phyloP scores from a whole-genome alignment of 805 yeast genomes.

The Candida schatavii region DNA sequence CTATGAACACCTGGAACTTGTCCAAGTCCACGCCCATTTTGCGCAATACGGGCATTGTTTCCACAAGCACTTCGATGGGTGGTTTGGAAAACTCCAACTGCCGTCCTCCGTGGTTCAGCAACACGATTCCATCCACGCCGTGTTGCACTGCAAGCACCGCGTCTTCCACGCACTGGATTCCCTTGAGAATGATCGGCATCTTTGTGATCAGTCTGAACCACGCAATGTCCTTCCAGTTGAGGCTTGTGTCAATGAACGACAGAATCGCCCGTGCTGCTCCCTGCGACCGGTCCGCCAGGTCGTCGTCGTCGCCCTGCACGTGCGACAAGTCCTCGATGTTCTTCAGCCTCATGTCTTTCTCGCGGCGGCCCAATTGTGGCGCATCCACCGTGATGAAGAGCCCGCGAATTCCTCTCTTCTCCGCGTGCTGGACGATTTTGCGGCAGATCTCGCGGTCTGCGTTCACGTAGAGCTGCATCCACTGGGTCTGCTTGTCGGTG shows the following conservation, averaged over 20 bases:
- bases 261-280: constrained; percentile 89
- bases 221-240: constrained; percentile 36
- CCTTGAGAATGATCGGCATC: constrained; percentile 51
- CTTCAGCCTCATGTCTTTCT: constrained; percentile 76
- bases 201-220: constrained; percentile 40
- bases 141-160: constrained; percentile 54
- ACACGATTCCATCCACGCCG: constrained; percentile 60
- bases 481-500: constrained; percentile 65
- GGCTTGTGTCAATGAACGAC: constrained; percentile 60
- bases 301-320: constrained; percentile 49
- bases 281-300: constrained; percentile 59
- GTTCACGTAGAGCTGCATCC: constrained; percentile 88
- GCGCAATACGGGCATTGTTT: constrained; percentile 46
- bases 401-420: constrained; percentile 72
- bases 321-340: constrained; percentile 44
- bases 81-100: constrained; percentile 63
- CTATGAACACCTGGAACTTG: constrained; percentile 51
- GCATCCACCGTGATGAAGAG: constrained; percentile 91
- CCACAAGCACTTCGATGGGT: constrained; percentile 59
- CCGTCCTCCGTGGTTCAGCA: constrained; percentile 77
- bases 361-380: constrained; percentile 87
- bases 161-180: constrained; percentile 67
- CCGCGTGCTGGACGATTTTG: constrained; percentile 66
- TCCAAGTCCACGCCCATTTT: constrained; percentile 16
- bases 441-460: constrained; percentile 65